Base-by-base conservation (phyloP, 768 basidiomycete species). In the Rhizopogon sp. region DNA sequence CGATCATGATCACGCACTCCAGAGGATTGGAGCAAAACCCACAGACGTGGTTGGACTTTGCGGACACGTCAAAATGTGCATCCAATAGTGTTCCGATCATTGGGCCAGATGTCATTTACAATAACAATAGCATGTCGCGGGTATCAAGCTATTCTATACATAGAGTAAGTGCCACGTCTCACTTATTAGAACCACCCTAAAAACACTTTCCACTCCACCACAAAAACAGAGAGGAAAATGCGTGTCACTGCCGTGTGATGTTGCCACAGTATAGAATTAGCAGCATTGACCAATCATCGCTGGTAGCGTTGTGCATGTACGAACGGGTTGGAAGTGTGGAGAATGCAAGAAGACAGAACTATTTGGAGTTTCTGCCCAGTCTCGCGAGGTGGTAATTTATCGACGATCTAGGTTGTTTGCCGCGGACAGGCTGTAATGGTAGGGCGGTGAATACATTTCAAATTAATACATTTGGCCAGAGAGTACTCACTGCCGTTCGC, bases 301-400 rank as follows among this genome's bases (percentile, higher is more conserved):
- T 31, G 44, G 22, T 25, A 16, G 20, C 7, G 10, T 6, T 28
- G 20, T 20, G 20, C 44, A 28, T 31, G 35, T 13, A 13, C 35
- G 11, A 25, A 13, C 9, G 8, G 60, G 49, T 59, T 49, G 52
- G 41, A 60, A 56, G 52, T 43, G 54, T 46, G 52, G 52, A 40
- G 57, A 55, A 49, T 40, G 58, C 25, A 58, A 46, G 53, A 25
- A 33, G 20, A 54, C 56, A 42, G 54, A 25, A 74, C 75, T 81
- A 88, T 78, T 88, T 88, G 61, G 84, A 79, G 57, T 77, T 81
- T 66, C 88, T 90, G 58, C 82, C 79, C 58, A 93, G 76, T 68
- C 90, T 82, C 62, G 88, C 85, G 60, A 94, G 82, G 70, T 93
- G 90, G 68, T 91, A 94, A 71, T 95, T 94, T 75, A 95, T 93